These are phyloP conservation scores for Anacardium occidentale DNA, from an alignment of 345 rosid genomes.

Conservation along the genomic window DNA sequence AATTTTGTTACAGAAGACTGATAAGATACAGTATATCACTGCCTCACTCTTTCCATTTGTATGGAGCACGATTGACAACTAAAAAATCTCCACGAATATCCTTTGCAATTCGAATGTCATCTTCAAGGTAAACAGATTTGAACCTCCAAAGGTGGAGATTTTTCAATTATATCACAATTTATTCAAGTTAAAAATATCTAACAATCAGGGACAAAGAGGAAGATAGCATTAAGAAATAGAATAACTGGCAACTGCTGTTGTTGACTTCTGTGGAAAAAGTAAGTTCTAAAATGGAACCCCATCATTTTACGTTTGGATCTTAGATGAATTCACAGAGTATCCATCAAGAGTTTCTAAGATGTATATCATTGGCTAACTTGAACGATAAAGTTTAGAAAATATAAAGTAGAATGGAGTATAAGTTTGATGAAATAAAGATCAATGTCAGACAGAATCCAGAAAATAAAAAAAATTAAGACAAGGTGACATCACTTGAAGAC, in stretches of 20 bases:
- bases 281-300: too few species aligned
- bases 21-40: neutral
- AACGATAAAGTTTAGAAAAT: too few species aligned
- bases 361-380: too few species aligned
- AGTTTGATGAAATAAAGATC: too few species aligned
- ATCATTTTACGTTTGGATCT: too few species aligned
- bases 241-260: neutral
- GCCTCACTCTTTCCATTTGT: constrained; percentile 34
- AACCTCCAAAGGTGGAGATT: constrained; percentile 31
- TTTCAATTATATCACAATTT: neutral
- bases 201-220: constrained; percentile 17
- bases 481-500: too few species aligned
- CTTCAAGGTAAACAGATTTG: constrained; percentile 36
- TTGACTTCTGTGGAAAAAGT: neutral
- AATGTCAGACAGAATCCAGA: too few species aligned
- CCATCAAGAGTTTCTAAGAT: too few species aligned
- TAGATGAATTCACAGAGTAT: too few species aligned
- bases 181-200: neutral
- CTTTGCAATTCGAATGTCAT: constrained; percentile 37
- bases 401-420: too few species aligned
- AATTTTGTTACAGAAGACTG: neutral
- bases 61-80: constrained; percentile 35
- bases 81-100: constrained; percentile 42
- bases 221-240: too few species aligned
- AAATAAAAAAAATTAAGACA: too few species aligned